Base-by-base conservation (phyloP, 164 flowering plant species). In the Houttuynia cordata region DNA sequence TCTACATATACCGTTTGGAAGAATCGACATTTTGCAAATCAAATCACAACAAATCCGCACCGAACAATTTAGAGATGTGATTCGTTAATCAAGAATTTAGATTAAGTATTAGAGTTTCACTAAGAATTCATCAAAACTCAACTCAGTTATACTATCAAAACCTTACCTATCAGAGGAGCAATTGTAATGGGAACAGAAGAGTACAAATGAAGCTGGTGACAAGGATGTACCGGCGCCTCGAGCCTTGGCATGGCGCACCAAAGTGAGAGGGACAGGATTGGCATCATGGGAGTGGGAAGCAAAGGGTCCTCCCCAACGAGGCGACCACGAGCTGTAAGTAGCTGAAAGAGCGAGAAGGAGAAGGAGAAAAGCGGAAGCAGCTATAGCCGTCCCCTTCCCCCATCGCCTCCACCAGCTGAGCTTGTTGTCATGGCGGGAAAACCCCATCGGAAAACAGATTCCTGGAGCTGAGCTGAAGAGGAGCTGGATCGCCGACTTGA, bases 251-350 rank as follows among this genome's bases (percentile, higher is more conserved):
- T 68, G 62, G 59, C 59, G 75, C 39, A 79, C 22, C 64, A 85
- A 70, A 7, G 82, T 79, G 61, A 85, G 57, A 30, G 72, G 79
- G n/a, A 81, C 85, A 8, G 80, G 68, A 70, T 68, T 64, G 42
- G 61, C 67, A 71, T n/a, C n/a, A n/a, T 70, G 63, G 47, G 62
- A 15, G 18, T 37, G 41, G 52, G 22, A 39, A 63, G 21, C 51
- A 9, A 59, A 41, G 19, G 55, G 59, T 23, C 51, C n/a, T n/a
- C n/a, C n/a, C n/a, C n/a, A n/a, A n/a, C 49, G 49, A 3, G 17
- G 49, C 49, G 14, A 17, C 56, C 66, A 55, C 3, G 74, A 53
- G 58, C 75, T 71, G 63, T 69, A 67, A 55, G 70, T 18, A 62
- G 68, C 12, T 39, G 74, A 37, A 69, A 80, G 61, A 45, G 53